These are phyloP conservation scores for Annulohypoxylon moriforme DNA, from an alignment of 495 filamentous ascomycete species.

Conservation along the genomic window DNA sequence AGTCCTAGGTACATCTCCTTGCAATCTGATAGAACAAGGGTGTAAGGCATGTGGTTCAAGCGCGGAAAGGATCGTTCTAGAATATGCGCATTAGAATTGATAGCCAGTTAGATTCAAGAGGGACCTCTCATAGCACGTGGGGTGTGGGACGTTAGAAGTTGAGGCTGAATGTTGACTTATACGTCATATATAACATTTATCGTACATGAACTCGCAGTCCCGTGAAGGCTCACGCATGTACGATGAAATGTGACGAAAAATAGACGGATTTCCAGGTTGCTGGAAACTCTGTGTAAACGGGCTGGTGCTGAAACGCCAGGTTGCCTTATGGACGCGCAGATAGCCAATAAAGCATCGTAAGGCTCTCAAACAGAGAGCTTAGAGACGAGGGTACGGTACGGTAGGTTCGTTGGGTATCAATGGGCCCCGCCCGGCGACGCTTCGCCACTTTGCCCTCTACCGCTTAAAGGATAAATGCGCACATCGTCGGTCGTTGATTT, in stretches of 20 bases:
- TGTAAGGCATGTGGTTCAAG: not conserved
- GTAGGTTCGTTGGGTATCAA: constrained; percentile 10
- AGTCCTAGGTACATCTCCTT: not conserved
- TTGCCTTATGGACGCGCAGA: not conserved
- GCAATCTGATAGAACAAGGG: not conserved
- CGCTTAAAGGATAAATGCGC: no score
- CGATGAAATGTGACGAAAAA: not conserved
- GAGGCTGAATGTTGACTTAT: not conserved
- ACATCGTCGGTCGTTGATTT: not conserved
- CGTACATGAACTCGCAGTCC: not conserved
- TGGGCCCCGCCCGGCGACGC: not conserved
- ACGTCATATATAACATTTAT: not conserved
- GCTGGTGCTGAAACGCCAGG: not conserved
- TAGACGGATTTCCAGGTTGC: not conserved
- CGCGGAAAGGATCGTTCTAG: not conserved
- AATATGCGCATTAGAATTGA: not conserved
- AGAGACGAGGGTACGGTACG: not conserved
- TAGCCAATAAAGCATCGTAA: not conserved
- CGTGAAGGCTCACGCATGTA: not conserved
- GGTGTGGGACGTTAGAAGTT: not conserved
- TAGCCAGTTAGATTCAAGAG: not conserved
- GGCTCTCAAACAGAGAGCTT: not conserved
- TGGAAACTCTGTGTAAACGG: not conserved
- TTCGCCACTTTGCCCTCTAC: not conserved
- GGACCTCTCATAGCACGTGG: not conserved